Evolutionary conservation across 768 basidiomycete species (phyloP).

Genomic region (Mycena albidolilacea): DNA sequence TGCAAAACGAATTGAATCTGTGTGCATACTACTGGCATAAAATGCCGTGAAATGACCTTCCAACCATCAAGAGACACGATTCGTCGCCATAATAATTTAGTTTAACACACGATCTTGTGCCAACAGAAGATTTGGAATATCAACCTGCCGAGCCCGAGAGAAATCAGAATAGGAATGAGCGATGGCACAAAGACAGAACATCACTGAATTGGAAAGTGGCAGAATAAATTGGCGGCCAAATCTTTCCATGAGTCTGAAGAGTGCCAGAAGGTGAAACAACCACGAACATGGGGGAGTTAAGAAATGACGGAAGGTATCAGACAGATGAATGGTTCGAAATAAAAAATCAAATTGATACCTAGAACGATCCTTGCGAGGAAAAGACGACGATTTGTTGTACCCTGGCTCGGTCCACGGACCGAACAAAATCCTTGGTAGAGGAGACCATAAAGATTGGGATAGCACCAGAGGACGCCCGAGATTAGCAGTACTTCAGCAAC

Average conservation of each 20-base stretch:
- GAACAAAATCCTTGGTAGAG: neutral
- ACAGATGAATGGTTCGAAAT: neutral
- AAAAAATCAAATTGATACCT: no score
- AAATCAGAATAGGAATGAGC: no score
- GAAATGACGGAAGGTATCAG: neutral
- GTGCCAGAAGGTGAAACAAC: neutral
- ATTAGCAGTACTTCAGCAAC: conserved; percentile 1
- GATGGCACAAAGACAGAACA: no score
- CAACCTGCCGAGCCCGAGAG: conserved; percentile 1
- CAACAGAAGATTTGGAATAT: neutral
- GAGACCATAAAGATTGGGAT: conserved; percentile 1
- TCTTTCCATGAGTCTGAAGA: neutral
- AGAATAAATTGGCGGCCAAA: conserved; percentile 1
- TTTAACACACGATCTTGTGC: conserved; percentile 3
- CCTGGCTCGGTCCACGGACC: neutral
- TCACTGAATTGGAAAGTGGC: neutral
- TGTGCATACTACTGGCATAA: neutral
- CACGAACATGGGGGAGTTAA: neutral
- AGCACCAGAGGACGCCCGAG: conserved; percentile 4
- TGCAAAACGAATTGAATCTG: neutral
- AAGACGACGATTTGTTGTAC: no score
- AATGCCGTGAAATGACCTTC: conserved; percentile 1
- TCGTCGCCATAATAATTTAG: neutral
- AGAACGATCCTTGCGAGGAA: no score
- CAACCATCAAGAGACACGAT: neutral